Evolutionary conservation across 306 rosid genomes (phyloP), one percentile per base, ranked within the genome.

Genomic region (Trifolium fragiferum): DNA sequence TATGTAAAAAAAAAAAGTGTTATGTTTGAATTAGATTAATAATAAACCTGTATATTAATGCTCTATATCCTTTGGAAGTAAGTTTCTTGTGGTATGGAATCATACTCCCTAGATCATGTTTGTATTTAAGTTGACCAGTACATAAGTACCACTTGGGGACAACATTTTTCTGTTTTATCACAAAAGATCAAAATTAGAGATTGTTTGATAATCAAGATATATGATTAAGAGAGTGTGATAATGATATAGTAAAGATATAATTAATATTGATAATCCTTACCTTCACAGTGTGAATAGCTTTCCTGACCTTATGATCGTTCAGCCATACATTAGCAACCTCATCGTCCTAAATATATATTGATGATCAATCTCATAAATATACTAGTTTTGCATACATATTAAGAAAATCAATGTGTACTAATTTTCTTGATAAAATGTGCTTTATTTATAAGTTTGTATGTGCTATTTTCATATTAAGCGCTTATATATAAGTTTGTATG

Each of bases 1-100:
- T 19, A 0, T 16, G n/a, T n/a, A n/a, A n/a, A 19, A 20, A 54
- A 20, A 1, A 8, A 9, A 9, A 0, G 7, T n/a, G 30, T 54
- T 21, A 54, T 4, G 15, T 18, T 51, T 2, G 61, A 54, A 54
- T 0, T 30, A 30, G 33, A 30, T 30, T 30, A 30, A 4, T 30
- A 30, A 30, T 30, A 30, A 1, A 54, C 61, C 61, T 54, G 14
- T 20, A 54, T 19, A 54, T 54, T 23, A 54, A 54, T 54, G 61
- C 61, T 10, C 15, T 10, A 23, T 54, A 54, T 10, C 61, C 61
- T 20, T 54, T 54, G 12, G 61, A 20, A 54, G 61, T 54, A 54
- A 54, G 61, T 20, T 54, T 54, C 61, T 54, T 54, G 61, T 54
- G 61, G 61, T 54, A 54, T 20, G 12, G 6, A 14, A 54, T 20